Conservation (phyloP, 1,284 basidiomycete genomes). For the Cryptococcus sp. region DNA sequence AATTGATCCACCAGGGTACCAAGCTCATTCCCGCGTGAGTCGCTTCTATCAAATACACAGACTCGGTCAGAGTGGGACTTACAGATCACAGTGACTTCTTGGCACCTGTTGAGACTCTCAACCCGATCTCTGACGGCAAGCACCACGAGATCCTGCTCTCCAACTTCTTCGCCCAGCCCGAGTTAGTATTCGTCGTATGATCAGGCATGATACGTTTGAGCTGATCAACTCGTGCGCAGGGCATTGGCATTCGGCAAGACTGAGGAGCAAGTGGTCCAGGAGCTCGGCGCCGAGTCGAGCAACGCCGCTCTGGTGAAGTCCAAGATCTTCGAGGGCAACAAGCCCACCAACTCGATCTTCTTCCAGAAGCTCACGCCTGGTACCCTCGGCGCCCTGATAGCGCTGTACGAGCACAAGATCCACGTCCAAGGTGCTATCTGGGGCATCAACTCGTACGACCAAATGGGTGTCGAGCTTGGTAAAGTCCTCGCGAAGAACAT, state of each 20-base stretch:
- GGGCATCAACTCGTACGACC: constrained; percentile 93
- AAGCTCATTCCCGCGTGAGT: constrained; percentile 74
- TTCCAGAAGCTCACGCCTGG: constrained; percentile 90
- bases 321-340: constrained; percentile 97
- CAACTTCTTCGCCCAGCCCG: constrained; percentile 98
- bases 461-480: constrained; percentile 86
- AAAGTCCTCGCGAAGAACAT: constrained; percentile 97
- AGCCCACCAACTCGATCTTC: constrained; percentile 94
- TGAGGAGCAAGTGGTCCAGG: constrained; percentile 81
- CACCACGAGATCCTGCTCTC: constrained; percentile 97
- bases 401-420: constrained; percentile 86
- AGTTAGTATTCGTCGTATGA: constrained; percentile 51
- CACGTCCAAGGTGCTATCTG: constrained; percentile 95
- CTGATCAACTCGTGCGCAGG: constrained; percentile 26
- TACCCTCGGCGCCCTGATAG: constrained; percentile 67
- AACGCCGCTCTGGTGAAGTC: constrained; percentile 87
- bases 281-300: constrained; percentile 71
- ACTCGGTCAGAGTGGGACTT: not conserved
- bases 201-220: not conserved
- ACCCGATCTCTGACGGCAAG: constrained; percentile 81
- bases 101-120: constrained; percentile 89
- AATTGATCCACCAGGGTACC: constrained; percentile 93
- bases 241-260: constrained; percentile 97
- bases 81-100: constrained; percentile 74
- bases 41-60: not conserved